Evolutionary conservation across 345 rosid species (phyloP).

Genomic region (Triadica sebifera): DNA sequence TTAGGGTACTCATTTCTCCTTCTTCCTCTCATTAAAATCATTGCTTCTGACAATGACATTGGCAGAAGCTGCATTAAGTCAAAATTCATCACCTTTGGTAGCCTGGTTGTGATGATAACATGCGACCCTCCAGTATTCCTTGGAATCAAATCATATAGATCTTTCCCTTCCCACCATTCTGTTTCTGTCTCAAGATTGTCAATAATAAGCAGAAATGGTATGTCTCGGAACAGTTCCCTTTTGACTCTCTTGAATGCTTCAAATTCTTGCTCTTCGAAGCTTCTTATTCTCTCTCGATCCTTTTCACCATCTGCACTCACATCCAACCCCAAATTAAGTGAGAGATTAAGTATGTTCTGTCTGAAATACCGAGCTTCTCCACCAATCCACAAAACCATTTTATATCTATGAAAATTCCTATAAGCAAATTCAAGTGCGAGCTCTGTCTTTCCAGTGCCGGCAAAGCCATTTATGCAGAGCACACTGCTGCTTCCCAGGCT

Average conservation of each 20-base stretch:
- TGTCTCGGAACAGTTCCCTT: conserved; percentile 73
- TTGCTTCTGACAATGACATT: conserved; percentile 61
- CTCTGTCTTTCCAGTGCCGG: conserved; percentile 75
- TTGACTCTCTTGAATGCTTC: conserved; percentile 89
- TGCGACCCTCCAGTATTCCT: conserved; percentile 80
- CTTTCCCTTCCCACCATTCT: conserved; percentile 98
- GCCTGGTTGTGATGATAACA: conserved; percentile 76
- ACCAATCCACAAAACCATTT: conserved; percentile 87
- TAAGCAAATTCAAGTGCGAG: no score
- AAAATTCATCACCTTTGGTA: conserved; percentile 72
- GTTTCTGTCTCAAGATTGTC: conserved; percentile 90
- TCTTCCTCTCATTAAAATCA: conserved; percentile 59
- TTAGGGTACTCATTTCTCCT: conserved; percentile 60
- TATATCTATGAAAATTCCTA: conserved; percentile 44
- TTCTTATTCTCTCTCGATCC: conserved; percentile 58
- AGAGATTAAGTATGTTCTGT: conserved; percentile 65
- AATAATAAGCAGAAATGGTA: conserved; percentile 79
- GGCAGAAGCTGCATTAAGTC: conserved; percentile 58
- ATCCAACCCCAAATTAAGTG: conserved; percentile 73
- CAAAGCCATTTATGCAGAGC: conserved; percentile 66
- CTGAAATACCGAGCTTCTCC: conserved; percentile 82
- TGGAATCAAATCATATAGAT: conserved; percentile 81
- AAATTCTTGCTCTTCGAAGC: conserved; percentile 82
- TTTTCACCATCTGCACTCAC: conserved; percentile 86
- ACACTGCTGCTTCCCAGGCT: conserved; percentile 51